phyloP scores from a whole-genome alignment of 2,329 filamentous ascomycete genomes.

The Lecanoromycetidae sp. region DNA sequence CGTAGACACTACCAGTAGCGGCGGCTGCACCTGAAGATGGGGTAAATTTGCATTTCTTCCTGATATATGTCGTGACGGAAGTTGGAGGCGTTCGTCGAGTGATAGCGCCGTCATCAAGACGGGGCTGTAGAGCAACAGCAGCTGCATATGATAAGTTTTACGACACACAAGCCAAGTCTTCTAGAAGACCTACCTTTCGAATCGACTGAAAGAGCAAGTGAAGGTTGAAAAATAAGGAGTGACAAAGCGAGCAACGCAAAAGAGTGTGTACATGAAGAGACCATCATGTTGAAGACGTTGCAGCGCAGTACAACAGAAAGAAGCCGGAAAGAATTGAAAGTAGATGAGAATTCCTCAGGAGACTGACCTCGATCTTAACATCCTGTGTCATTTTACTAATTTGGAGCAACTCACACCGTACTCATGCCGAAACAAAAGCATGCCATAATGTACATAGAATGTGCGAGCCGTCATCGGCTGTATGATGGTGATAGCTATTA shows the following conservation, averaged over 20 bases:
- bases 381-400: background rate
- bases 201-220: conserved; percentile 6
- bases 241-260: conserved; percentile 11
- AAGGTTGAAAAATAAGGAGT: conserved; percentile 1
- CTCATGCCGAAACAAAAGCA: background rate
- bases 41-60: conserved; percentile 2
- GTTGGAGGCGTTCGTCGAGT: background rate
- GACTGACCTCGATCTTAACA: background rate
- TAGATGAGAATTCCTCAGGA: background rate
- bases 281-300: conserved; percentile 8
- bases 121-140: conserved; percentile 5
- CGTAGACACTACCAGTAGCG: background rate
- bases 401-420: background rate
- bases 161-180: no score
- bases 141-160: background rate
- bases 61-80: background rate
- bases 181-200: background rate
- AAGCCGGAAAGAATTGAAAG: background rate
- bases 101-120: conserved; percentile 6
- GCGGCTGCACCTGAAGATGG: background rate
- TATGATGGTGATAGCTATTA: background rate
- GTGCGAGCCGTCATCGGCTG: background rate
- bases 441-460: background rate
- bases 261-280: conserved; percentile 10
- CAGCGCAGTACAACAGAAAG: background rate